Evolutionary conservation across 2,329 filamentous ascomycete species (phyloP), one percentile per base, ranked within the genome.

Genomic region (Dactylonectria estremocensis): DNA sequence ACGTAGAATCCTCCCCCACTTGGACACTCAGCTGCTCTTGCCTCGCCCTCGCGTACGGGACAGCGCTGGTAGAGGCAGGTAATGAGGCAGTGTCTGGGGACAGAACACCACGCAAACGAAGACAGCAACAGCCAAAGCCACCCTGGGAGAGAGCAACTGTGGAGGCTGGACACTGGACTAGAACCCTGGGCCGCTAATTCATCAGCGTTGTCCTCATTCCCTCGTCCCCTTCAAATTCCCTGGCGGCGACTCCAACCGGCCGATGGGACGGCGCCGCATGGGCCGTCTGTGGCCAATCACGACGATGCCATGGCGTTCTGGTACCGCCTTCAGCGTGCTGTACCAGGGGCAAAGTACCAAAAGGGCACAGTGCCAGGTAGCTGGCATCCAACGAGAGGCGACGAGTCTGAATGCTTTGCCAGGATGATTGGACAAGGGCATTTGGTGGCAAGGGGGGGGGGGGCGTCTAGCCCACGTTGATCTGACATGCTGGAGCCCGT

Each of bases 71-170:
- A 28, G 24, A 28, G 24, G 24, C 24, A 28, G 24, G 24, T 28
- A 28, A 28, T 28, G 24, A 28, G 24, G 24, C 24, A 28, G 24
- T 28, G 4, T 28, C 48, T 16, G 24, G 28, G 48, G 50, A 31
- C 50, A 35, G 20, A 53, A 20, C 7, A 14, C 13, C 28, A 28
- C 50, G 35, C 20, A 35, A n/a, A 35, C n/a, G 50, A 53, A 53
- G 14, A 50, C 48, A 24, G 13, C 48, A n/a, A 54, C 16, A 18
- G 66, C 56, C 49, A 43, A 52, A 40, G 69, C 43, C 61, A 61
- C 57, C 54, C 70, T 53, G 48, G 46, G 62, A 60, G 62, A 60
- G 50, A 54, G 68, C 22, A 71, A 69, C 40, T 52, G 54, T 50
- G 69, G 62, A 37, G 54, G 60, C 35, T 45, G 16, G 33, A 22